Conservation (phyloP, 768 basidiomycete genomes). For the Hericium coralloides region DNA sequence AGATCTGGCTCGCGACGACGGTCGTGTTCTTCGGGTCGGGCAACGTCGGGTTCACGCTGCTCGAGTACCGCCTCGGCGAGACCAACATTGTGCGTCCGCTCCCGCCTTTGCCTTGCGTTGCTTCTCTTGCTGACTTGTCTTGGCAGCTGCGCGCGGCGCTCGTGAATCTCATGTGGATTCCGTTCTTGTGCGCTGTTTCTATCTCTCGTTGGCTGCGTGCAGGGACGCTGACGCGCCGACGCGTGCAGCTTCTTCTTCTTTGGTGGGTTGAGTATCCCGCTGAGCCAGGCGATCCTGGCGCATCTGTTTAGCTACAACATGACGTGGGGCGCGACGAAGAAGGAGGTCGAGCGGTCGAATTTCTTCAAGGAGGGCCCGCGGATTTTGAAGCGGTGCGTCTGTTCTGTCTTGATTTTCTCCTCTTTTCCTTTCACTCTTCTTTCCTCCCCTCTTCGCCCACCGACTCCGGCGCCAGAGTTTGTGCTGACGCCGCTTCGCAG, state of each 20-base stretch:
- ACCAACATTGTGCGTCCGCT: conserved; percentile 17
- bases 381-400: conserved; percentile 55
- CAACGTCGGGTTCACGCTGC: conserved; percentile 58
- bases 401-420: no score
- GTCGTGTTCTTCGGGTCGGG: conserved; percentile 74
- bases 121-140: background rate
- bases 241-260: conserved; percentile 65
- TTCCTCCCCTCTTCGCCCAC: no score
- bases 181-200: conserved; percentile 27
- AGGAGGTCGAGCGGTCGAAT: conserved; percentile 82
- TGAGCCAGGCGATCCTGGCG: conserved; percentile 54
- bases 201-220: no score
- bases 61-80: conserved; percentile 64
- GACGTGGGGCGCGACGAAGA: conserved; percentile 70
- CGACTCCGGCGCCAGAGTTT: no score
- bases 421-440: background rate
- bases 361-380: conserved; percentile 88
- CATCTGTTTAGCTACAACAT: conserved; percentile 73
- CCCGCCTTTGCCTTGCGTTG: background rate
- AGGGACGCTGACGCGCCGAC: background rate
- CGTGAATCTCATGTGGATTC: conserved; percentile 28
- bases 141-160: conserved; percentile 19
- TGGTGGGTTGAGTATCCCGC: conserved; percentile 63
- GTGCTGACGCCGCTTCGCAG: background rate
- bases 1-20: conserved; percentile 70